Conservation (phyloP, 129 eudicot species). For the Mikania micrantha region DNA sequence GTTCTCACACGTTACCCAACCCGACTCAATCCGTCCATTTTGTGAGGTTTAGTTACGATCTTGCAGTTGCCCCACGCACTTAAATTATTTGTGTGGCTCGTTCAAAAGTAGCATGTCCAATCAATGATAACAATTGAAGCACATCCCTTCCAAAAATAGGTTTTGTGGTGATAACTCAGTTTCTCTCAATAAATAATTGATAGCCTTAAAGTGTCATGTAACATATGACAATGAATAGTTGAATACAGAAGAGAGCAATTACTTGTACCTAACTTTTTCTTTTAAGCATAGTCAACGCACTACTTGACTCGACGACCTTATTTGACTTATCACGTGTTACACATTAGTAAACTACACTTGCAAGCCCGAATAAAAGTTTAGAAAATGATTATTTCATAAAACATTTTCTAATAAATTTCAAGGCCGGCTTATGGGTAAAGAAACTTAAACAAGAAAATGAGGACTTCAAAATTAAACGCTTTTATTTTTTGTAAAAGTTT, state of each 20-base stretch:
- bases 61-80: no score
- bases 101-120: background rate
- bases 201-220: background rate
- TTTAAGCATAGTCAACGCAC: no score
- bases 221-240: background rate
- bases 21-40: no score
- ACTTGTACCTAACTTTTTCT: background rate
- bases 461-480: no score
- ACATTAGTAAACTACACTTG: background rate
- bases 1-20: no score
- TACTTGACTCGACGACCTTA: slow-evolving; percentile 12
- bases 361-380: background rate
- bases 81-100: no score
- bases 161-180: slow-evolving; percentile 1
- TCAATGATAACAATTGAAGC: background rate
- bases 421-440: no score
- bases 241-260: background rate
- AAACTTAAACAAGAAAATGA: no score
- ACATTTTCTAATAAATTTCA: no score
- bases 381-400: no score
- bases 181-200: background rate
- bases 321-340: background rate
- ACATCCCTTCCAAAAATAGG: background rate
- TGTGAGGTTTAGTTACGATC: no score
- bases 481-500: no score